Evolutionary conservation across 805 yeast genomes (phyloP), one percentile per base, ranked within the genome.

Genomic region (Cyberlindnera mycetangii): DNA sequence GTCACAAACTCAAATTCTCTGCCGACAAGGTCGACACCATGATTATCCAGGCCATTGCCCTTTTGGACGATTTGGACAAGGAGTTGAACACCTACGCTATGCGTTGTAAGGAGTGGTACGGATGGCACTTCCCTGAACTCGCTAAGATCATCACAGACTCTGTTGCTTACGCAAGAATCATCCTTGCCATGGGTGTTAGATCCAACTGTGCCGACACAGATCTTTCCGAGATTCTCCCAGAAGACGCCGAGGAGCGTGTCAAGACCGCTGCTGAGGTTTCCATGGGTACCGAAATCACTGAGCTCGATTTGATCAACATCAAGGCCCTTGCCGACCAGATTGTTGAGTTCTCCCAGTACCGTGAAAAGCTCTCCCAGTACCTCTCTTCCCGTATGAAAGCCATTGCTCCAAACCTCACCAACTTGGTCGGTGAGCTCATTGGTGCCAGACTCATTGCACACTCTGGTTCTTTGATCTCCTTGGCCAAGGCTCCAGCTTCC

Each of bases 31-130:
- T 93, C 47, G 99, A 93, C 71, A 92, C 95, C 53, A 93, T 93
- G 99, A 92, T 93, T 66, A 95, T 93, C 53, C 99, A 93, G 75
- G 99, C 99, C 47, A 93, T 93, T 70, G 97, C 98, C 17, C 75
- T 93, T 55, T 78, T 93, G 62, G 99, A 93, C 62, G 97, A 93
- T 64, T 78, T 93, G 60, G 99, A 93, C 74, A 93, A 93, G 73
- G 99, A 93, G 70, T 79, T 93, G 60, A 93, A 93, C 74, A 93
- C 97, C 42, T 93, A 92, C 61, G 96, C 98, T 56, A 93, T 93
- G 99, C 83, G 99, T 75, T 81, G 92, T 72, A 93, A 92, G 74
- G 99, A 93, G 74, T 93, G 99, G 99, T 93, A 93, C 72, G 99
- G 99, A 55, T 93, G 99, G 99, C 99, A 93, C 71, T 93, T 93